Evolutionary conservation across 257 asterid species (phyloP), one percentile per base, ranked within the genome.

Genomic region (Salvia hispanica): DNA sequence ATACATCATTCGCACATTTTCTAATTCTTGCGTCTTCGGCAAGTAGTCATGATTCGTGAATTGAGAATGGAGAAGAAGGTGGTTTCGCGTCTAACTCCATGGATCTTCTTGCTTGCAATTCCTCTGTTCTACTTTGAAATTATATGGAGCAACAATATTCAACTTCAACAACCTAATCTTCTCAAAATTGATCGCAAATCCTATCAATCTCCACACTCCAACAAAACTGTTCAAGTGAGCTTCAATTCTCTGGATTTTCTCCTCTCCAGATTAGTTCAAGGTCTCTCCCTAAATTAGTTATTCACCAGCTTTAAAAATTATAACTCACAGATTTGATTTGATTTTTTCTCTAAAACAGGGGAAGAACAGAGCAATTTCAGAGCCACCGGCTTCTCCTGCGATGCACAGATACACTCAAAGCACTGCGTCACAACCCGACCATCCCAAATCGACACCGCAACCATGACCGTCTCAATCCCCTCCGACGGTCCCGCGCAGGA

Each of bases 351-450:
- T 34, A 34, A 34, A 5, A 18, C 39, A 90, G 97, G 79, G 66
- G 74, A 79, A 59, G 81, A 81, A 18, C 73, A 33, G 9, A 25
- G 44, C 10, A 73, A 76, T 45, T 70, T 84, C 9, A 73, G 74
- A 70, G 70, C 69, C 4, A 77, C 80, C 0, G 93, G 93, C n/a
- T 87, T 87, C 12, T 81, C 82, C 0, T 80, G 85, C 59, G 33
- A 79, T 6, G 18, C 79, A 6, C 81, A 74, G 3, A 21, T 40
- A 40, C 46, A 78, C 69, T 85, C 97, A 7, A 72, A 79, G 40
- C 76, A 81, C 33, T 90, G 88, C 15, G 80, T 90, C 9, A 28
- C 86, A 3, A 70, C 72, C 52, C 61, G 43, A 53, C 81, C 77
- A 3, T 70, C 80, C 4, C 51, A 33, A 58, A 76, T 90, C 2